Evolutionary conservation across 768 basidiomycete species (phyloP).

Genomic region (Mycena rebaudengoi): DNA sequence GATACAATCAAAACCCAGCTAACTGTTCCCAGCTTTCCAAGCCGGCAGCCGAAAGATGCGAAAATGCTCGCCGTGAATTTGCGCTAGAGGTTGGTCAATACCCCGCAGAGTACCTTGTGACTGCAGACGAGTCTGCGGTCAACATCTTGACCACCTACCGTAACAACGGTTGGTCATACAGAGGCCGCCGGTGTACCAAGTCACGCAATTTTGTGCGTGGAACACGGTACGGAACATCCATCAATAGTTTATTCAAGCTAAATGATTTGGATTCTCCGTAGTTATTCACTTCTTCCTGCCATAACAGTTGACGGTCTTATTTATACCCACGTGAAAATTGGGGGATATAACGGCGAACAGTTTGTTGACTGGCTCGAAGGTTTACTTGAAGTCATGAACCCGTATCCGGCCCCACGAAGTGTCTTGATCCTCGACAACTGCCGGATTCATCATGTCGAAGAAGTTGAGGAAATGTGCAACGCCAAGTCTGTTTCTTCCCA

Average conservation of each 20-base stretch:
- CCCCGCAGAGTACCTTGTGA: conserved; percentile 18
- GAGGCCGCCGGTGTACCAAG: conserved; percentile 11
- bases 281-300: conserved; percentile 33
- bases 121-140: conserved; percentile 26
- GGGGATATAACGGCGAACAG: conserved; percentile 31
- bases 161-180: conserved; percentile 19
- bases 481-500: not conserved
- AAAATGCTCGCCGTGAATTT: conserved; percentile 14
- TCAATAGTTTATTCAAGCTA: not conserved
- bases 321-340: conserved; percentile 31
- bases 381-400: conserved; percentile 34
- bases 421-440: conserved; percentile 43
- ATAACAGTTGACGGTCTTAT: conserved; percentile 25
- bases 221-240: conserved; percentile 2
- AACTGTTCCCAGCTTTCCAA: conserved; percentile 15
- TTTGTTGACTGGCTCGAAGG: conserved; percentile 26
- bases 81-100: conserved; percentile 16
- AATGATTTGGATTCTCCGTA: not conserved
- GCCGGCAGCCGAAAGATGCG: conserved; percentile 17
- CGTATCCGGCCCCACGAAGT: conserved; percentile 28
- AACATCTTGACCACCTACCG: conserved; percentile 29
- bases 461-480: conserved; percentile 21
- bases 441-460: conserved; percentile 36
- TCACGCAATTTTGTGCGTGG: conserved; percentile 21
- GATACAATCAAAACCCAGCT: not conserved